Percentiles rank a stretch among this genome's conserved stretches.
Conservation (phyloP, 164 flowering plant species). For the Berberis vulgaris region DNA sequence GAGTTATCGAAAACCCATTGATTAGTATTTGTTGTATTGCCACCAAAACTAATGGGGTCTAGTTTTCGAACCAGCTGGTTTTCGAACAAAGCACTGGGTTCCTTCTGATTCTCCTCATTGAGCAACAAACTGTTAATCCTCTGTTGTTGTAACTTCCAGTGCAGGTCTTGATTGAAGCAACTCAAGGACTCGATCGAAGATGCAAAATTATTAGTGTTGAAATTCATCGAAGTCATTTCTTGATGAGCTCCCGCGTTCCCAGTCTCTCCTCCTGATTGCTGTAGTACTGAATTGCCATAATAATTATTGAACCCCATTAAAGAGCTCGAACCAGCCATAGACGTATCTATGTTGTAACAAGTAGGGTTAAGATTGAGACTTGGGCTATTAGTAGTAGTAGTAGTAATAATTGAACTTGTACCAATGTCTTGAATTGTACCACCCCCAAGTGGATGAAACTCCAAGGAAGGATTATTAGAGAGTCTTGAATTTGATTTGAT, state of each 20-base stretch:
- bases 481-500: constrained; percentile 22
- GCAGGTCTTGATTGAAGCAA: constrained; percentile 65
- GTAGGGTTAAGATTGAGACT: background rate
- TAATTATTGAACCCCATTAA: constrained; percentile 21
- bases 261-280: background rate
- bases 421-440: too few relatives aligned
- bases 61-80: constrained; percentile 18
- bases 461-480: constrained; percentile 40
- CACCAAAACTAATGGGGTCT: constrained; percentile 31
- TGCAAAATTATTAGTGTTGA: constrained; percentile 26
- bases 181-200: constrained; percentile 76
- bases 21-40: constrained; percentile 17
- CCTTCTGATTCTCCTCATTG: constrained; percentile 19
- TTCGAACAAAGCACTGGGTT: constrained; percentile 8
- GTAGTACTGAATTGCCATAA: constrained; percentile 2
- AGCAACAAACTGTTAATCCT: constrained; percentile 35
- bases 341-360: constrained; percentile 14
- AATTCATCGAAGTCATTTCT: constrained; percentile 22
- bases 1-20: constrained; percentile 45
- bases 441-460: constrained; percentile 35
- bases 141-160: constrained; percentile 82
- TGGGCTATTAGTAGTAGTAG: background rate
- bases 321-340: constrained; percentile 12
- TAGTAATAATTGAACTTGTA: constrained; percentile 19
- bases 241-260: constrained; percentile 17